Evolutionary conservation across 768 basidiomycete species (phyloP), one percentile per base, ranked within the genome.

Genomic region (Auriscalpium microsporum): DNA sequence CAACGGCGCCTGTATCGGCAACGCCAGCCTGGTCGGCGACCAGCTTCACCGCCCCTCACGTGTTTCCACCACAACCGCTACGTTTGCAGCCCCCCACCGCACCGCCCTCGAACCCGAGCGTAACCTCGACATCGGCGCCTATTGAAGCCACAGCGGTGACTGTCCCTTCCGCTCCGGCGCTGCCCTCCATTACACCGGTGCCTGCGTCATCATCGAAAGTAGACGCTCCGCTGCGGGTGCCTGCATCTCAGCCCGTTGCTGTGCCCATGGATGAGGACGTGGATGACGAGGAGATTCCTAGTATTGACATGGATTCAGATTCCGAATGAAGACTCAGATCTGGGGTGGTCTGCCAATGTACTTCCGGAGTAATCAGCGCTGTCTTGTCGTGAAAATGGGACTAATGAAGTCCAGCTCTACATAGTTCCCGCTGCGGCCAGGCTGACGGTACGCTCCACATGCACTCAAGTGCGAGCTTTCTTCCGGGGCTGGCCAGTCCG

Each of bases 271-370:
- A 68, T n/a, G 72, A 73, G n/a, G 73, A 67, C 8, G 75, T 82
- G 4, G 85, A 88, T 13, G 85, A 87, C 58, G 84, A 84, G 58
- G 80, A 81, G 47, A 83, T 94, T 74, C 90, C 90, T 3, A 64
- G 74, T 10, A 90, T 94, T 38, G 79, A 91, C 65, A 72, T 90
- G 73, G 82, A 77, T 42, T 91, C 90, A 1, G 90, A 92, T 67
- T 87, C 88, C 4, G 90, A 91, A 44, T 72, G 79, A 78, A 11
- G 2, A 28, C 4, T 28, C 7, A 28, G 28, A 28, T 28, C 28
- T 21, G 21, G 21, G 21, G 21, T 21, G 21, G 21, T 21, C 21
- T 21, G 21, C 21, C 21, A 21, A 21, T 21, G 7, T 28, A 28
- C 5, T 4, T 28, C 28, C 28, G 28, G 28, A 28, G 5, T 28